A percentile compares a stretch with the other conserved stretches of the same genome.
phyloP scores from a whole-genome alignment of 1,284 basidiomycete species.

The Lignosus rhinocerotis region DNA sequence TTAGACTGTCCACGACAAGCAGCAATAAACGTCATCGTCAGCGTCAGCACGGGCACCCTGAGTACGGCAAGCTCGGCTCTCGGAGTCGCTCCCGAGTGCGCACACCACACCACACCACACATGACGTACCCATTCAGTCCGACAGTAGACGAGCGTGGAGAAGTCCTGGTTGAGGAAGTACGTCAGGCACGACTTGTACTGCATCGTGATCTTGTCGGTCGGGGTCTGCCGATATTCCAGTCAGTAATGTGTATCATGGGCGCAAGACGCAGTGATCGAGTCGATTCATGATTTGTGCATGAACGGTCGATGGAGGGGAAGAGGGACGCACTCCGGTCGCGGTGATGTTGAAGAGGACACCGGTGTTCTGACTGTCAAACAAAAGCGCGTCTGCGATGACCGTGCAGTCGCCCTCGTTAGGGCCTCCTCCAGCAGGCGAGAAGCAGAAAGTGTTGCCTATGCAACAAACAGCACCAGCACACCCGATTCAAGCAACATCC shows the following conservation, averaged over 20 bases:
- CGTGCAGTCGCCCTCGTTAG: slow-evolving; percentile 46
- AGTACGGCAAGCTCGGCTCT: background rate
- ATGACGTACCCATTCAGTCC: slow-evolving; percentile 30
- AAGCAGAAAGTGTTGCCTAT: slow-evolving; percentile 46
- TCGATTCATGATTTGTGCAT: no score
- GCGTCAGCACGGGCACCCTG: background rate
- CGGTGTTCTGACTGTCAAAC: slow-evolving; percentile 47
- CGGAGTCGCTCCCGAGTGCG: no score
- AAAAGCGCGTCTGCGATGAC: slow-evolving; percentile 49
- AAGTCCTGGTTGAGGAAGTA: slow-evolving; percentile 33
- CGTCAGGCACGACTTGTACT: slow-evolving; percentile 29
- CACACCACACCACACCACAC: no score
- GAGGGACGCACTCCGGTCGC: slow-evolving; percentile 10
- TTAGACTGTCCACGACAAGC: slow-evolving; percentile 32
- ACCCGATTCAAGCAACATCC: background rate
- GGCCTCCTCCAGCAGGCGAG: slow-evolving; percentile 44
- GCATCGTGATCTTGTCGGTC: slow-evolving; percentile 29
- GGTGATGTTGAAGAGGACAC: slow-evolving; percentile 29
- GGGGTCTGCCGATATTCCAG: slow-evolving; percentile 10
- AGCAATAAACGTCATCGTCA: background rate
- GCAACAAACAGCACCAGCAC: background rate
- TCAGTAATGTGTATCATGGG: background rate
- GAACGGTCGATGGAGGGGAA: no score
- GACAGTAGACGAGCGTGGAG: slow-evolving; percentile 29
- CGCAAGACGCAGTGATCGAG: background rate